Evolutionary conservation across 306 rosid genomes (phyloP).

Genomic region (Rubus idaeus): DNA sequence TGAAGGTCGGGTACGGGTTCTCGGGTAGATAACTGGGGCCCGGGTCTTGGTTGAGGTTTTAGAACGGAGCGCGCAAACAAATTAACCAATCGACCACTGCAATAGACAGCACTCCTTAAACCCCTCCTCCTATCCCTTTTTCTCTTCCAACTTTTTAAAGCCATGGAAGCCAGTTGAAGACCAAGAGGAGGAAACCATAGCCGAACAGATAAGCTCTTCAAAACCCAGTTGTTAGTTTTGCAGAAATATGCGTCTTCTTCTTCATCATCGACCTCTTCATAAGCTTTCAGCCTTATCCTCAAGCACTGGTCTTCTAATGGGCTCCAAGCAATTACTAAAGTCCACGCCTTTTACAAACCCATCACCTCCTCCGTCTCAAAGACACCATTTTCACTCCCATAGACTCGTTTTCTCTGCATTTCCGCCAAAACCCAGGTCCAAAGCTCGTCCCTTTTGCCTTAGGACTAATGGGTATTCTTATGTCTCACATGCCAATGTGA

Average conservation of each 20-base stretch:
- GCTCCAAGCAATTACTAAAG: constrained; percentile 39
- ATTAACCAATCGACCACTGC: neutral
- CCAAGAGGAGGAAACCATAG: constrained; percentile 9
- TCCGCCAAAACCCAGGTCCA: constrained; percentile 41
- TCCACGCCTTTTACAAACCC: constrained; percentile 38
- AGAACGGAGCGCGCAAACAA: neutral
- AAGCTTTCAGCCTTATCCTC: constrained; percentile 41
- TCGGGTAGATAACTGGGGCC: neutral
- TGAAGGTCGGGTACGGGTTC: neutral
- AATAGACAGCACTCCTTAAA: neutral
- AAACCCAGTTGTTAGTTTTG: neutral
- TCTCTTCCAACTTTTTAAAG: neutral
- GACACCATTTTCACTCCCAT: constrained; percentile 23
- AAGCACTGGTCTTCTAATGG: constrained; percentile 35
- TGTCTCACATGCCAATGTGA: constrained; percentile 38
- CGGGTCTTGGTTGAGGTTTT: constrained; percentile 6
- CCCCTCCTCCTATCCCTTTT: neutral
- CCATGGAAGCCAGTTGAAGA: constrained; percentile 4
- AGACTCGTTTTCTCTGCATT: constrained; percentile 37
- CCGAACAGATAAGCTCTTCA: neutral
- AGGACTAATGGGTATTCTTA: constrained; percentile 56
- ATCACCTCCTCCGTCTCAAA: constrained; percentile 24
- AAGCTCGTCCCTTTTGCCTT: constrained; percentile 40
- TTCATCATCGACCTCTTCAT: constrained; percentile 28
- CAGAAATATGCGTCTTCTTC: constrained; percentile 56